Conservation (phyloP, 257 asterid species). For the Nicotiana tomentosiformis region DNA sequence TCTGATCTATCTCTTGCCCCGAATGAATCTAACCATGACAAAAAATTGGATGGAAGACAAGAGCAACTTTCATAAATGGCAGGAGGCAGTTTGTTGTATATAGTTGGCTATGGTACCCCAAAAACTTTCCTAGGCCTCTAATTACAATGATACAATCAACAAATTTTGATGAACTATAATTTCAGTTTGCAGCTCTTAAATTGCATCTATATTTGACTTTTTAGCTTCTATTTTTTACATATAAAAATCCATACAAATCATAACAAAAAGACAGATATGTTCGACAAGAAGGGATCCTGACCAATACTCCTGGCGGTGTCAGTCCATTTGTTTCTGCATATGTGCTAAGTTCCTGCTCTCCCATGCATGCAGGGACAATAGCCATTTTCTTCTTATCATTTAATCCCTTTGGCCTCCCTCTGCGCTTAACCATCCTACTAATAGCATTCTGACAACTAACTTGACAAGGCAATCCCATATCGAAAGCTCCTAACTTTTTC, state of each 20-base stretch:
- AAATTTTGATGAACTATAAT: neutral
- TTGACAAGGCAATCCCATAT: neutral
- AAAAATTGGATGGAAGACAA: neutral
- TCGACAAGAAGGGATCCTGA: slow-evolving; percentile 7
- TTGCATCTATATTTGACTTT: neutral
- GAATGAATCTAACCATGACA: neutral
- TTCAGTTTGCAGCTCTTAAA: neutral
- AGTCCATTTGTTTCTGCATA: slow-evolving; percentile 12
- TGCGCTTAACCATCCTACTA: neutral
- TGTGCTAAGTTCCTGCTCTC: slow-evolving; percentile 10
- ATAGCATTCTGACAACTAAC: neutral
- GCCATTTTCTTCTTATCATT: slow-evolving; percentile 4
- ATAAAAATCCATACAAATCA: neutral
- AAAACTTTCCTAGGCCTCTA: neutral
- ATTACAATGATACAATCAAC: neutral
- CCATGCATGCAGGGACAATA: slow-evolving; percentile 10
- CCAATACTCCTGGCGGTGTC: slow-evolving; percentile 20
- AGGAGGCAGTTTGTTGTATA: neutral
- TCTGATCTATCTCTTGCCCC: neutral
- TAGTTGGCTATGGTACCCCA: neutral
- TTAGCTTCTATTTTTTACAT: neutral
- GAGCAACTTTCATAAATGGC: neutral
- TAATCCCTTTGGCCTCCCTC: slow-evolving; percentile 13
- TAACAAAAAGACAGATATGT: neutral
- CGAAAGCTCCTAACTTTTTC: slow-evolving; percentile 2